A percentile compares a stretch with the other conserved stretches of the same genome.
Conservation (phyloP, 805 yeast species). For the Clavispora asparagi region DNA sequence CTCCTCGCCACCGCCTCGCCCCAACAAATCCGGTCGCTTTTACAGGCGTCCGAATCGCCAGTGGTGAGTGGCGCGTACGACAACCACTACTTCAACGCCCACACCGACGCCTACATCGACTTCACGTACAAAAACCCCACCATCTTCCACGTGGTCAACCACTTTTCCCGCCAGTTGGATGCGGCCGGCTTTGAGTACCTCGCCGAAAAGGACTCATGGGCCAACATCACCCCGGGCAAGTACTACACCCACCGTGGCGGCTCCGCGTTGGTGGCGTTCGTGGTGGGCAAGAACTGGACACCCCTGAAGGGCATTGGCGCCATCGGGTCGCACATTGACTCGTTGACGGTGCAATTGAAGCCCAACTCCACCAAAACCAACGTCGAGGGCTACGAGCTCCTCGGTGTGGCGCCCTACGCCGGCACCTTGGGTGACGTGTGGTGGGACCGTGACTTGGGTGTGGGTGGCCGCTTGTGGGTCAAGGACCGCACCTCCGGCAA, state of each 20-base stretch:
- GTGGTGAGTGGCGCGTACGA: conserved; percentile 6
- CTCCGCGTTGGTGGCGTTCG: conserved; percentile 63
- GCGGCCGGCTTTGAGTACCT: conserved; percentile 60
- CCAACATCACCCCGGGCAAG: conserved; percentile 43
- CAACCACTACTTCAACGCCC: conserved; percentile 17
- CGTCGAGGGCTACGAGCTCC: conserved; percentile 68
- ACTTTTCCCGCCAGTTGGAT: conserved; percentile 44
- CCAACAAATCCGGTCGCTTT: background rate
- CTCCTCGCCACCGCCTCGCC: background rate
- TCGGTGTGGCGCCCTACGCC: conserved; percentile 83
- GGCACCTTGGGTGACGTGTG: conserved; percentile 62
- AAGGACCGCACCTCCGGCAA: conserved; percentile 26
- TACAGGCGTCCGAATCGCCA: background rate
- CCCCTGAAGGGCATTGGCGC: conserved; percentile 64
- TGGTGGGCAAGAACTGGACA: conserved; percentile 60
- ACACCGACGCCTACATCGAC: conserved; percentile 52
- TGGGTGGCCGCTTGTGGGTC: conserved; percentile 72
- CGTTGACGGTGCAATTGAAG: conserved; percentile 63
- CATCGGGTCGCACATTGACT: conserved; percentile 73
- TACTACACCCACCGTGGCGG: conserved; percentile 69
- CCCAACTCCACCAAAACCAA: conserved; percentile 59
- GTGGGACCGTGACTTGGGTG: conserved; percentile 84
- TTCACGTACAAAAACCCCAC: conserved; percentile 75
- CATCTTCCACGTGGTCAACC: conserved; percentile 62
- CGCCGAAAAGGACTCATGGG: conserved; percentile 59